Evolutionary conservation across 2,329 filamentous ascomycete species (phyloP), one percentile per base, ranked within the genome.

Genomic region (Laburnicola sp.): DNA sequence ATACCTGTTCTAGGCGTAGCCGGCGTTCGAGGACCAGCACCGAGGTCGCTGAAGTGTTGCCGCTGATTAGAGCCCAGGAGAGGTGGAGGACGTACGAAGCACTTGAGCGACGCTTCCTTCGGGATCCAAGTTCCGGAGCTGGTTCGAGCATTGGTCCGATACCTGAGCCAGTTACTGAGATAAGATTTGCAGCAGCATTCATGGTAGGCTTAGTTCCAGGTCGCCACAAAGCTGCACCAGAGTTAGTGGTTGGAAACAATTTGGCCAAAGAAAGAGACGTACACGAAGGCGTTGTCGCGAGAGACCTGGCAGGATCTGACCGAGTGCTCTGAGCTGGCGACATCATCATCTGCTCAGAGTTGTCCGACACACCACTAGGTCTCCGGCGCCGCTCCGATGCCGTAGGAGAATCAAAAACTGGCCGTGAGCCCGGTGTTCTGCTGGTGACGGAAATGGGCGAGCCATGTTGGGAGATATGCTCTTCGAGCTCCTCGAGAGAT

Each of bases 401-500:
- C 32, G 57, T 59, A 16, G 70, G 69, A 1, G 70, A 73, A 9
- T 68, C 66, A 35, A 72, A 68, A 2, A 60, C 50, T 7, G 60
- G 54, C 10, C 64, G 63, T 23, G 58, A 55, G 16, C 51, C 50
- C 35, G 66, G 63, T 35, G 50, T 64, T 32, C 63, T 83, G 75
- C 57, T 84, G 62, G 48, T 82, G 80, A 26, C 84, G 81, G 50
- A 79, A 76, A 71, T 81, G 81, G 42, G 86, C 80, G 87, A 89
- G 21, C 79, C 82, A 16, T 51, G 81, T 81, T 87, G 85, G 1
- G 88, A 89, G 7, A 88, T 84, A 35, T 90, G 75, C 40, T 83
- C 84, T 73, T 93, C 90, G 27, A 93, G 83, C 72, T 93, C 88
- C 48, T 88, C 86, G 51, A 94, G 84, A 16, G 85, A 85, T 57